Evolutionary conservation across 225 moss, liverwort and hornwort species (phyloP), one percentile per base, ranked within the genome.

Genomic region (Bryum argenteum): DNA sequence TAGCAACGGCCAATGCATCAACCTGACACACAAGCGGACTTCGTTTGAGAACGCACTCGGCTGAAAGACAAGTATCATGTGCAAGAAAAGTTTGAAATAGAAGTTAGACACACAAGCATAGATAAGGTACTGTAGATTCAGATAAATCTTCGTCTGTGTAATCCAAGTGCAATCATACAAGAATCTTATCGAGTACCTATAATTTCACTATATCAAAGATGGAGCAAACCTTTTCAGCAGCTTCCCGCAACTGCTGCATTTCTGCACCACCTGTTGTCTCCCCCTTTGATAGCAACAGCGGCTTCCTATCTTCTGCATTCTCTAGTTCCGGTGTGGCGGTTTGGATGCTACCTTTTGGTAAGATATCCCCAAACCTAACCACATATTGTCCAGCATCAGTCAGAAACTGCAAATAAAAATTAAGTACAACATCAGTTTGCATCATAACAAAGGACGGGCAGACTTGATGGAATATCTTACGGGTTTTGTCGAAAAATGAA

Each of bases 331-430:
- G 28, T 54, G 71, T 61, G 38, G 56, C 64, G 55, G 51, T 43
- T 21, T 58, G 72, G 28, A 28, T 65, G 71, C 56, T 80, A 8
- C 77, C 77, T 75, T 75, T 78, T 11, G 88, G 87, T 63, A 79
- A 40, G 11, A 57, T 74, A 79, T 93, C 86, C 71, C 96, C 96
- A 87, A 91, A 96, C 33, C 96, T 83, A 65, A 96, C 87, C 44
- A 82, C 89, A 66, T 96, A 96, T 78, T 93, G 93, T 61, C 93
- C 93, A 55, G 96, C 96, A 83, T 93, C 96, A 73, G 96, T 96
- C 52, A 93, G 51, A 82, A 96, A 93, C 91, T 91, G 88, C 65
- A 58, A 65, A 54, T 28, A 83, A 16, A 60, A 11, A 37, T 70
- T 54, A 18, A 74, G 54, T 48, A 71, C 44, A 41, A 63, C 9